Base-by-base conservation (phyloP, 2,329 filamentous ascomycete species). In the Ambrosiella beaveri region DNA sequence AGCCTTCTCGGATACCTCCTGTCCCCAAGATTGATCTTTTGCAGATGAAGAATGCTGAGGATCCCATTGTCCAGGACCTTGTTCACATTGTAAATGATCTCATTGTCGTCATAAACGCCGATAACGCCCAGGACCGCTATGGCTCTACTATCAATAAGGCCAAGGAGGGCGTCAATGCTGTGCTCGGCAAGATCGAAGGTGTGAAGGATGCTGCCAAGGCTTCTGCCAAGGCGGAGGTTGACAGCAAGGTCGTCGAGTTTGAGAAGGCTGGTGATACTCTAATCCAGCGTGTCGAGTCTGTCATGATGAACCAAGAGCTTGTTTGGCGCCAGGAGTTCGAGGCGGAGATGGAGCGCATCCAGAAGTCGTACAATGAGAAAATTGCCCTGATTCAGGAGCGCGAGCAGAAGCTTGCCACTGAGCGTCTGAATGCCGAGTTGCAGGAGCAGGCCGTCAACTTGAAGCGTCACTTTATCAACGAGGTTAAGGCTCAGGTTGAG, bases 51-150 rank as follows among this genome's bases (percentile, higher is more conserved):
- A 80, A 88, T 65, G 88, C 86, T 57, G 81, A 83, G 61, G 91
- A 97, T 68, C 86, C 88, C 36, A 79, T 95, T 40, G 86, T 97
- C 19, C 89, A 96, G 71, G 88, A 97, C 66, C 76, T 98, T 5
- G 88, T 95, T 61, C 91, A 88, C 73, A 91, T 95, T 73, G 78
- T 98, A 65, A 98, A 98, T 72, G 88, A 95, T 70, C 85, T 98
- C 65, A 95, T 98, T 67, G 83, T 87, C 7, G 88, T 94, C 52
- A 84, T 96, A 68, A 95, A 96, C 69, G 86, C 86, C 59, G 91
- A 95, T 68, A 81, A 84, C 61, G 81, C 87, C 59, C 80, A 84
- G 62, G 78, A 78, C 64, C 88, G 85, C 69, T 95, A 93, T 71
- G 82, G 81, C 56, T 78, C 80, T 2, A 84, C 88, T 0, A 82